Evolutionary conservation across 805 yeast species (phyloP), one percentile per base, ranked within the genome.

Genomic region (Metschnikowia borealis): DNA sequence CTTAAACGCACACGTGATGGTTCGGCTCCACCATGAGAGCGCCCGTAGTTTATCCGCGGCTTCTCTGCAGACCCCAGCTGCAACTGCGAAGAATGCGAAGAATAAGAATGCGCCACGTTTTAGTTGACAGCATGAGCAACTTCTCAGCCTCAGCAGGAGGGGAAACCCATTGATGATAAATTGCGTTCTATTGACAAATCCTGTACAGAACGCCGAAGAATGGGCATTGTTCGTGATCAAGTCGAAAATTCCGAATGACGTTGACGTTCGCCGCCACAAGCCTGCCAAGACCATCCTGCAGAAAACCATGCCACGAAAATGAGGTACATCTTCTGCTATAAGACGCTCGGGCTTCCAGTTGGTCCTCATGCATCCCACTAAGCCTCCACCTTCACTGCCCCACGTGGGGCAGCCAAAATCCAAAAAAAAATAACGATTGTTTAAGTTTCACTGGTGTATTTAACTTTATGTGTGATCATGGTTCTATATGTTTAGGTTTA

Each of bases 251-350:
- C 29, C 11, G 29, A 26, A 26, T 26, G 11, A 26, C 29, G 1
- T 26, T 26, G 29, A 26, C 36, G 5, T n/a, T n/a, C 41, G 7
- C 14, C 32, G 42, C 14, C 14, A 39, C 3, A 7, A 23, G 32
- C 11, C 33, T 31, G 44, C 44, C 44, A 41, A 41, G 44, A 29
- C 31, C 18, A 11, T 41, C 34, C 44, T 41, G 44, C 44, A 41
- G 29, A 18, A 17, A 11, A 31, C 10, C n/a, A 8, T 32, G 44
- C 44, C 44, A 41, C 44, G 44, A 41, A 41, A 41, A 26, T 15
- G n/a, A 40, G 34, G 34, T 29, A 29, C 34, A 40, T 26, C 34
- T 17, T 26, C n/a, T 10, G 10, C 21, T 15, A 29, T 29, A 18
- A 11, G 5, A 29, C 18, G 14, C 35, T 31, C 23, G 17, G 26